A percentile compares a stretch with the other conserved stretches of the same genome.
These are phyloP conservation scores for Eucalyptus erythrocorys DNA, from an alignment of 345 rosid species.

Conservation along the genomic window DNA sequence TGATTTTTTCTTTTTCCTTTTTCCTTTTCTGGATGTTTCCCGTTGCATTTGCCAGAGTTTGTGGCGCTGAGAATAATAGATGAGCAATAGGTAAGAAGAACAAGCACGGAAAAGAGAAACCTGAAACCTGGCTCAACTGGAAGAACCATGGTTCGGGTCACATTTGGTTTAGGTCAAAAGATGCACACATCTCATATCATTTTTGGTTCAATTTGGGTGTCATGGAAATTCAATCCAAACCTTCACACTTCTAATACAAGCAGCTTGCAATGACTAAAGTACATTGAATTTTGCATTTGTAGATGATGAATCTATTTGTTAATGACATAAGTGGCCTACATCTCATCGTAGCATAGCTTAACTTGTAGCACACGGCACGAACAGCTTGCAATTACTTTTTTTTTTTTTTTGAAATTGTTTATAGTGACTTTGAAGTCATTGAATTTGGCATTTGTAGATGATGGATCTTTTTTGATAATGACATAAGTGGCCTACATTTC, in stretches of 20 bases:
- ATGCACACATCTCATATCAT: no score
- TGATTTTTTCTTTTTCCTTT: background rate
- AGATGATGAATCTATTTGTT: background rate
- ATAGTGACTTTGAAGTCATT: no score
- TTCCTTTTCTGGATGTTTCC: background rate
- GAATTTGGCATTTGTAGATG: no score
- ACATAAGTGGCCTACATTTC: background rate
- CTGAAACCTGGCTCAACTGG: no score
- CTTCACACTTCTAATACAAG: no score
- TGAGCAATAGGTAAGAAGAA: background rate
- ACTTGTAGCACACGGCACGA: no score
- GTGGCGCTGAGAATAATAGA: background rate
- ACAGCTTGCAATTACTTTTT: no score
- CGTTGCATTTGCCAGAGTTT: background rate
- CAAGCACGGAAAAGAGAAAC: no score
- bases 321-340: background rate
- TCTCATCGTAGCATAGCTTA: no score
- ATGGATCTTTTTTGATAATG: background rate
- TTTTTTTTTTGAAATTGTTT: no score
- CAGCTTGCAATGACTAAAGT: background rate
- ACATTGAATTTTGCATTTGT: background rate
- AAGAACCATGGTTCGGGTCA: background rate
- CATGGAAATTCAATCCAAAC: background rate
- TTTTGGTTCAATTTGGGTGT: background rate
- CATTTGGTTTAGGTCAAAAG: background rate